phyloP scores from a whole-genome alignment of 306 rosid genomes.

The Acacia confusa region DNA sequence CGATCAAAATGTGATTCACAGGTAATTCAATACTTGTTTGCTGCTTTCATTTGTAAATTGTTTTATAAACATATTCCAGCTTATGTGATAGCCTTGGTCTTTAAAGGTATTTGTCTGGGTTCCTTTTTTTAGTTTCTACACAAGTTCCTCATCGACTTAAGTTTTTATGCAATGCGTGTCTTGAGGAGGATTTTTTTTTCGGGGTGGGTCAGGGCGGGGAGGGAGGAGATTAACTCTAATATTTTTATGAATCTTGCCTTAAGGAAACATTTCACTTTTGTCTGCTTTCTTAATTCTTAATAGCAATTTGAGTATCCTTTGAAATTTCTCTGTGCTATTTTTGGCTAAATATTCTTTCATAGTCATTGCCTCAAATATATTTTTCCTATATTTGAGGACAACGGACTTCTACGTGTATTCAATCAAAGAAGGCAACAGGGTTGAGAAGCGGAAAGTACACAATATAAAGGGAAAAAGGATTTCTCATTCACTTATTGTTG shows the following conservation, averaged over 20 bases:
- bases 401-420: constrained; percentile 10
- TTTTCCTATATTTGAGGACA: constrained; percentile 12
- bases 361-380: constrained; percentile 9
- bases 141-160: not conserved
- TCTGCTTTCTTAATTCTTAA: constrained; percentile 18
- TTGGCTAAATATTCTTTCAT: constrained; percentile 5
- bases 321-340: not conserved
- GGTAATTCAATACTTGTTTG: constrained; percentile 43
- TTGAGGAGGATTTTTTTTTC: not conserved
- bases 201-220: not conserved
- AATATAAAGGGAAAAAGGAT: constrained; percentile 11
- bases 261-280: not conserved
- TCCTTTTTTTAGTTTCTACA: not conserved
- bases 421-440: constrained; percentile 1
- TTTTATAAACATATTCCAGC: constrained; percentile 14
- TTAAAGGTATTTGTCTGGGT: not conserved
- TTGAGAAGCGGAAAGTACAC: not conserved
- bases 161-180: not conserved
- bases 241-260: constrained; percentile 31
- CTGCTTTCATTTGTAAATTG: constrained; percentile 3
- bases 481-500: constrained; percentile 3
- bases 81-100: constrained; percentile 5
- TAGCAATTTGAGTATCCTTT: constrained; percentile 14
- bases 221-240: not conserved
- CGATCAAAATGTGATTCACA: constrained; percentile 73